Evolutionary conservation across 306 rosid genomes (phyloP).

Genomic region (Prunus salicina): DNA sequence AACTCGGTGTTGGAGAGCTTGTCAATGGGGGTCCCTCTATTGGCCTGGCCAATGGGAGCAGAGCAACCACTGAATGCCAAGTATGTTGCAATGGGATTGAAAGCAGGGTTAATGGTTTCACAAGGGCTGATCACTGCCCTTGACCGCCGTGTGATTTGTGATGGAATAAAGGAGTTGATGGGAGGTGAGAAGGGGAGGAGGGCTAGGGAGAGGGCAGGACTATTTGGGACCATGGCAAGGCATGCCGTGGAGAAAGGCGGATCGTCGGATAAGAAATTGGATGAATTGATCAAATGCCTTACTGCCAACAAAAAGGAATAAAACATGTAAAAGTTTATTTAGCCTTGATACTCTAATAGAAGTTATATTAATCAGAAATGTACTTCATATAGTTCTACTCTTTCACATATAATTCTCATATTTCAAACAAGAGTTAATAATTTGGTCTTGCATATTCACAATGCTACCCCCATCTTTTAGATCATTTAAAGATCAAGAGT

Average conservation of each 20-base stretch:
- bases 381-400: not conserved
- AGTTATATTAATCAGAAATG: not conserved
- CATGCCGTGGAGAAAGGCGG: conserved; percentile 20
- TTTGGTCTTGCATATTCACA: not conserved
- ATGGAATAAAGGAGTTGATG: conserved; percentile 30
- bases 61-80: conserved; percentile 32
- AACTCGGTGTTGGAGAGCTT: conserved; percentile 29
- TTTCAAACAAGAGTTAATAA: not conserved
- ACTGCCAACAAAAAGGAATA: not conserved
- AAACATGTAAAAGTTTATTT: too few species aligned
- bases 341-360: not conserved
- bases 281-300: conserved; percentile 3
- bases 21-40: conserved; percentile 23
- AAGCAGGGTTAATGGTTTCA: conserved; percentile 6
- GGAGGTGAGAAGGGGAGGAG: conserved; percentile 17
- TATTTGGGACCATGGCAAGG: conserved; percentile 5
- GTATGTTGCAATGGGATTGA: not conserved
- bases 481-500: not conserved
- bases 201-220: conserved; percentile 19
- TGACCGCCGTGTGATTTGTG: conserved; percentile 6
- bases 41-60: conserved; percentile 35
- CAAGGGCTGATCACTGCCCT: not conserved
- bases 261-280: not conserved
- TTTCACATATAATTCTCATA: not conserved
- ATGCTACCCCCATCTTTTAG: not conserved